phyloP scores from a whole-genome alignment of 768 basidiomycete genomes.

The Hericium coralloides region DNA sequence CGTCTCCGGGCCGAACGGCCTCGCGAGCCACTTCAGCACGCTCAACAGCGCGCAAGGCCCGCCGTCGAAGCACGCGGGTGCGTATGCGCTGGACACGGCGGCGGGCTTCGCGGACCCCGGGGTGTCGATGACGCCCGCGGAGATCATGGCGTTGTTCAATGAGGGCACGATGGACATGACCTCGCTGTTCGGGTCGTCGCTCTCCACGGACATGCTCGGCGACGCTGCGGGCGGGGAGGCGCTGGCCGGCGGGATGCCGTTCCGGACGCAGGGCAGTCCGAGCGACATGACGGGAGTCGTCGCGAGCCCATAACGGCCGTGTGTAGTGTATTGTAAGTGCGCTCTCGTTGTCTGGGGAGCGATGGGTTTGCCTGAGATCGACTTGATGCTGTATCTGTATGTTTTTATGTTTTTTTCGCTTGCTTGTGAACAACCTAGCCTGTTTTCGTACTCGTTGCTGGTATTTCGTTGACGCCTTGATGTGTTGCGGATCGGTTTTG shows the following conservation, averaged over 20 bases:
- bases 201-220: background rate
- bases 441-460: no score
- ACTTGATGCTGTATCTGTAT: no score
- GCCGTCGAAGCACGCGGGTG: background rate
- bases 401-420: no score
- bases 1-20: background rate
- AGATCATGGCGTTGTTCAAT: constrained; percentile 6
- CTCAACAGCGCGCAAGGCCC: no score
- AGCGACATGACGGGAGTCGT: background rate
- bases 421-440: no score
- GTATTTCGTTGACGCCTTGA: no score
- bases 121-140: constrained; percentile 1
- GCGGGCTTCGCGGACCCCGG: background rate
- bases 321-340: no score
- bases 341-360: no score
- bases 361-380: no score
- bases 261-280: background rate
- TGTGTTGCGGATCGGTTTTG: no score
- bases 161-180: constrained; percentile 3
- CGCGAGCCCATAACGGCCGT: background rate
- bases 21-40: background rate
- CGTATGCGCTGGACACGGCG: background rate
- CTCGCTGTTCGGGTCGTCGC: no score
- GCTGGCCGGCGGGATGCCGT: background rate
- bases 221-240: background rate